phyloP scores from a whole-genome alignment of 768 basidiomycete species.

The Sporobolomyces pararoseus region DNA sequence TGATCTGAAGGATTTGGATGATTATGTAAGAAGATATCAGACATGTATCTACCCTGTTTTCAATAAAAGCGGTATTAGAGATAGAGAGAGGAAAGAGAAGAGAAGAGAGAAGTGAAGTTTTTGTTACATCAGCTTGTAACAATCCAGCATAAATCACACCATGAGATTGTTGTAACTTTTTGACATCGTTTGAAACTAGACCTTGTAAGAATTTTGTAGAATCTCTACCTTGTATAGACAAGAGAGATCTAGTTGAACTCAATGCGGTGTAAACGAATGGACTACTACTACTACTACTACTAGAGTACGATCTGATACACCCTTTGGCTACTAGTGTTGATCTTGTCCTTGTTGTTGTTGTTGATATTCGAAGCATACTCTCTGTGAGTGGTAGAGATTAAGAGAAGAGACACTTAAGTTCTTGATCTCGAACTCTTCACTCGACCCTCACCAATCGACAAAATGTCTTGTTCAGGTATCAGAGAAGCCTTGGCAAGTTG shows the following conservation, averaged over 20 bases:
- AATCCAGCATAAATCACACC: slow-evolving; percentile 36
- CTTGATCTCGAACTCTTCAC: neutral
- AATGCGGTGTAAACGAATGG: slow-evolving; percentile 27
- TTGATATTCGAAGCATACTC: neutral
- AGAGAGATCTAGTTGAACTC: slow-evolving; percentile 17
- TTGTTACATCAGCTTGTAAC: slow-evolving; percentile 43
- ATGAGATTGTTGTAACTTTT: neutral
- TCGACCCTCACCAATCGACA: neutral
- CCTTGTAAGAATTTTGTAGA: slow-evolving; percentile 45
- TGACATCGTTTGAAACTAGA: slow-evolving; percentile 44
- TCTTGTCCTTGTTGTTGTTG: neutral
- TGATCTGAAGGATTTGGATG: slow-evolving; percentile 60
- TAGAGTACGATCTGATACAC: neutral
- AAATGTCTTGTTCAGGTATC: slow-evolving; percentile 65
- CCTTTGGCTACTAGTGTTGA: too few relatives aligned
- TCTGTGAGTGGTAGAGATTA: neutral
- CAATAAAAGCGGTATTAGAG: too few relatives aligned
- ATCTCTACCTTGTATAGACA: slow-evolving; percentile 38
- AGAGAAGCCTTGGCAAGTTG: slow-evolving; percentile 77
- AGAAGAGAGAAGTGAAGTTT: neutral
- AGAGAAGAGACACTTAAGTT: neutral
- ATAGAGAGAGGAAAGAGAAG: neutral
- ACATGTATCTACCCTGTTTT: slow-evolving; percentile 74
- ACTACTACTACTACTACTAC: neutral
- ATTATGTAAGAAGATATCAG: slow-evolving; percentile 84